Evolutionary conservation across 805 yeast species (phyloP).

Genomic region (Lipomyces mesembrius): DNA sequence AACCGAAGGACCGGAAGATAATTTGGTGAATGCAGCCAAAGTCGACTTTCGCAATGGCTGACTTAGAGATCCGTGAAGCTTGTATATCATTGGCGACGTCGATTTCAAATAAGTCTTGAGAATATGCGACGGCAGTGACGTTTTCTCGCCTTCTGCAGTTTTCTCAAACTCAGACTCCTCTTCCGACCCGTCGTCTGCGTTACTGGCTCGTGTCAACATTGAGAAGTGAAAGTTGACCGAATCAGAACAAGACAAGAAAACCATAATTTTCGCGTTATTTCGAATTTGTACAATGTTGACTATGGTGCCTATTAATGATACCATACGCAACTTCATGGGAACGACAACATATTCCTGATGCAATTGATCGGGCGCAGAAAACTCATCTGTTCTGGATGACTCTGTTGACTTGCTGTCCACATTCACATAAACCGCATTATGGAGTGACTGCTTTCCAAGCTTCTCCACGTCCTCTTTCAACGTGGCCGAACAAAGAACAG

Average conservation of each 20-base stretch:
- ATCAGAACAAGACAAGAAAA: slow-evolving; percentile 91
- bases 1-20: slow-evolving; percentile 52
- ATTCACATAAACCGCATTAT: slow-evolving; percentile 63
- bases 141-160: slow-evolving; percentile 19
- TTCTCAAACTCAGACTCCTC: slow-evolving; percentile 42
- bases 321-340: slow-evolving; percentile 90
- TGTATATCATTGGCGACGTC: slow-evolving; percentile 56
- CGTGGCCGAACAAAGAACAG: slow-evolving; percentile 92
- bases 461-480: slow-evolving; percentile 78
- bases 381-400: slow-evolving; percentile 15
- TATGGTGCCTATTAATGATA: slow-evolving; percentile 71
- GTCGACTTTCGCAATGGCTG: slow-evolving; percentile 85
- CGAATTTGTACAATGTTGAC: slow-evolving; percentile 52
- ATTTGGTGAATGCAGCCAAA: slow-evolving; percentile 57
- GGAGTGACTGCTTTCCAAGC: slow-evolving; percentile 76
- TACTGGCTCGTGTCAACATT: slow-evolving; percentile 64
- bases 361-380: slow-evolving; percentile 86
- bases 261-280: slow-evolving; percentile 52
- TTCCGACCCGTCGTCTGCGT: slow-evolving; percentile 36
- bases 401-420: slow-evolving; percentile 11
- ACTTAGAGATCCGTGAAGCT: slow-evolving; percentile 87
- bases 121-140: slow-evolving; percentile 18
- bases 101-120: slow-evolving; percentile 14
- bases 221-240: slow-evolving; percentile 93
- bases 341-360: slow-evolving; percentile 78